Base-by-base conservation (phyloP, 2,329 filamentous ascomycete species). In the Zymoseptoria brevis region DNA sequence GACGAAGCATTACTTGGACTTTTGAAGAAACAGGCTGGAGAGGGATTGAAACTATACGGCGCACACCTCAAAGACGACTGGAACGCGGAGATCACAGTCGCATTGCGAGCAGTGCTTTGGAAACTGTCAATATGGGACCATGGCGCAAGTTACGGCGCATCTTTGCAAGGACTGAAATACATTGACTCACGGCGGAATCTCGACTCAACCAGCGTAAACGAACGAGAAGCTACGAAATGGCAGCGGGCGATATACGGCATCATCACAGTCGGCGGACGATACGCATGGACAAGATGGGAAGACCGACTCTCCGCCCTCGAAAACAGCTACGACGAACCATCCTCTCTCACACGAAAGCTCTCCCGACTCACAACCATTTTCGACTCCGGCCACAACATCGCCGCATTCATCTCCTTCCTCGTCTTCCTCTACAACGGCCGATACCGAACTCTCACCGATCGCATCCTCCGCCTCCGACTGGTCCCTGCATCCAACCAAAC, bases 51-150 rank as follows among this genome's bases (percentile, higher is more conserved):
- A 72, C 94, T 96, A 73, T 88, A 92, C 66, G 87, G 88, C 53
- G 87, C 80, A 16, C 84, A 92, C 72, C 75, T 96, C 51, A 84
- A 88, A 60, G 90, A 96, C 72, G 89, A 96, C 69, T 96, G 90
- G 86, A 86, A 86, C 13, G 81, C 89, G 56, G 94, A 97, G 76
- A 93, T 97, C 57, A 80, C 88, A 62, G 80, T 96, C 26, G 82
- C 80, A 0, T 79, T 99, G 58, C 82, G 93, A 53, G 84, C 87
- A 1, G 79, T 91, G 2, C 79, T 99, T 7, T 99, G 96, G 80
- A 99, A 99, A 75, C 82, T 99, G 62, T 90, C 89, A 16, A 87
- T 99, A 60, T 99, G 94, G 94, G 92, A 97, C 74, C 90, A 96
- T 73, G 87, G 96, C 73, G 90, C 94, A 48, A 95, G 89, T 4